Conservation (phyloP, 208 protist genomes). For the Naegleria fowleri region DNA sequence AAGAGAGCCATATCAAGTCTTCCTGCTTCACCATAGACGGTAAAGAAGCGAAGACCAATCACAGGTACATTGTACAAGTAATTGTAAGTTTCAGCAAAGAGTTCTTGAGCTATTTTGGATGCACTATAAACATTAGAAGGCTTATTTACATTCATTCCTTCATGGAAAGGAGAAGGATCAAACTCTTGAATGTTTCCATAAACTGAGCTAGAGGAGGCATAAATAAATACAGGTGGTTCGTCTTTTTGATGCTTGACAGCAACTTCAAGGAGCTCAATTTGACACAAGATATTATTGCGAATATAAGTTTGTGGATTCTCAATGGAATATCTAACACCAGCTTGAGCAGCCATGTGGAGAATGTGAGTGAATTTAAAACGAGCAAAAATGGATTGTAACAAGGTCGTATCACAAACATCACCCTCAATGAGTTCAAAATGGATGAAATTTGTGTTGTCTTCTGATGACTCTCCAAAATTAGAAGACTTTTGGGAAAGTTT, state of each 20-base stretch:
- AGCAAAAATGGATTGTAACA: conserved; percentile 37
- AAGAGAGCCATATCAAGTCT: conserved; percentile 53
- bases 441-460: neutral
- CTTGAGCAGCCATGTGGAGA: conserved; percentile 55
- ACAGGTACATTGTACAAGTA: conserved; percentile 42
- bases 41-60: conserved; percentile 54
- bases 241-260: neutral
- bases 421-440: conserved; percentile 30
- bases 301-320: conserved; percentile 52
- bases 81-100: conserved; percentile 48
- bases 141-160: conserved; percentile 31
- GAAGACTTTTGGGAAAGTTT: neutral
- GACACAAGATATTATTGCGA: conserved; percentile 45
- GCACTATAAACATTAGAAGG: conserved; percentile 46
- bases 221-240: conserved; percentile 29
- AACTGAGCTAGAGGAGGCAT: conserved; percentile 51
- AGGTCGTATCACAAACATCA: conserved; percentile 45
- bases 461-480: neutral
- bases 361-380: conserved; percentile 45
- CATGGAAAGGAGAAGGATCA: conserved; percentile 35
- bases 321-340: conserved; percentile 52
- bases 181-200: conserved; percentile 43
- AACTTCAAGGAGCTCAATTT: conserved; percentile 45
- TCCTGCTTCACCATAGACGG: conserved; percentile 55
- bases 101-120: conserved; percentile 49